Base-by-base conservation (phyloP, 2,329 filamentous ascomycete genomes). In the Thielaviopsis musarum region DNA sequence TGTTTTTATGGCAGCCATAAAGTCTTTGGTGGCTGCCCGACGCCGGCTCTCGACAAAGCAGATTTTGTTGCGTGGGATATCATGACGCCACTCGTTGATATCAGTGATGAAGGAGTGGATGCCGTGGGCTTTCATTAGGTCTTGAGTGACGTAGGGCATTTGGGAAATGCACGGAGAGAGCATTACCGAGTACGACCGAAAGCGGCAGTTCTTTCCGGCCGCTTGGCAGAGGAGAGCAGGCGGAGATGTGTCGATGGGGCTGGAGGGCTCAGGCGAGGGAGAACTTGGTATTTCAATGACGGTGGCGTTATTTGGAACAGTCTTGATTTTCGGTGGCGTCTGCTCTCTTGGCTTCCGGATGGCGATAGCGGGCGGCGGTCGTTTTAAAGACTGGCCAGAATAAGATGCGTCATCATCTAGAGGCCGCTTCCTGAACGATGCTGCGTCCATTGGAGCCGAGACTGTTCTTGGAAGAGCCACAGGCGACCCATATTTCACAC, bases 101-200 rank as follows among this genome's bases (percentile, higher is more conserved):
- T 75, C 67, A 0, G 66, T 65, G 1, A 70, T 63, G 17, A 71
- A 67, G 0, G 66, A 58, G 1, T 63, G 38, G 45, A 78, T 66
- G 1, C 75, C 76, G 51, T 80, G 78, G 0, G 65, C 65, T 1
- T 63, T 61, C 1, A 79, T 66, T 0, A 79, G 65, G 22, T 69
- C 65, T 1, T 72, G 69, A 0, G 69, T 69, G 5, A 75, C 65
- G 63, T 67, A 68, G 0, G 68, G 68, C 10, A 69, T 68, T 2
- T 65, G 60, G 13, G 73, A 65, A 17, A 78, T 70, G 56, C 70
- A 73, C 0, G 73, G 72, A 0, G 74, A 69, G 1, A 79, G 65
- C 1, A 80, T 62, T 34, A 80, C 64, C 0, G 67, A 65, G 41
- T 64, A 69, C 17, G 66, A 67, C 0, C 65, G 63, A 22, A 80